Conservation (phyloP, 2,329 filamentous ascomycete species). For the Botrytis deweyae region DNA sequence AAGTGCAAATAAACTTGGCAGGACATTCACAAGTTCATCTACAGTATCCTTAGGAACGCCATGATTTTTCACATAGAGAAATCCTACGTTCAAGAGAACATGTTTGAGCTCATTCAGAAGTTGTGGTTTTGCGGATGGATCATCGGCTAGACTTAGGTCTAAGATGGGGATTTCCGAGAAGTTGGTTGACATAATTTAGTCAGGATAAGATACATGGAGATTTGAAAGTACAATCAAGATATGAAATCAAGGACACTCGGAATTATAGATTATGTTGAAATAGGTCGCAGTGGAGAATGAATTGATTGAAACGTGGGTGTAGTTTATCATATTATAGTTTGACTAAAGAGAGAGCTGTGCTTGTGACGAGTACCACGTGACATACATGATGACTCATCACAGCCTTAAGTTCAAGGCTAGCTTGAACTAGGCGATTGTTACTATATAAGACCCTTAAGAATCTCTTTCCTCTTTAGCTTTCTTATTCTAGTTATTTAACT, state of each 20-base stretch:
- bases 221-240: neutral
- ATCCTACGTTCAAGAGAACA: constrained; percentile 13
- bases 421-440: too few relatives aligned
- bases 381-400: too few relatives aligned
- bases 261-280: too few relatives aligned
- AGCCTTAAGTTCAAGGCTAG: too few relatives aligned
- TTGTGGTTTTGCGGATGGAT: constrained; percentile 9
- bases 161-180: constrained; percentile 16
- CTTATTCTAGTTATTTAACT: too few relatives aligned
- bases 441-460: too few relatives aligned
- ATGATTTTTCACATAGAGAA: constrained; percentile 20
- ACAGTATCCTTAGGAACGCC: neutral
- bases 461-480: too few relatives aligned
- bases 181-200: constrained; percentile 14
- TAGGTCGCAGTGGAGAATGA: too few relatives aligned
- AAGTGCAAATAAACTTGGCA: constrained; percentile 12
- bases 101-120: constrained; percentile 15
- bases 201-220: neutral
- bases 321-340: too few relatives aligned
- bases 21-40: neutral
- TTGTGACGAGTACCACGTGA: too few relatives aligned
- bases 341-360: too few relatives aligned
- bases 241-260: neutral
- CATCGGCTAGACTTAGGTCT: constrained; percentile 4
- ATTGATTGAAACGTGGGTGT: too few relatives aligned